Evolutionary conservation across 805 yeast genomes (phyloP).

Genomic region (Nakazawaea populi): DNA sequence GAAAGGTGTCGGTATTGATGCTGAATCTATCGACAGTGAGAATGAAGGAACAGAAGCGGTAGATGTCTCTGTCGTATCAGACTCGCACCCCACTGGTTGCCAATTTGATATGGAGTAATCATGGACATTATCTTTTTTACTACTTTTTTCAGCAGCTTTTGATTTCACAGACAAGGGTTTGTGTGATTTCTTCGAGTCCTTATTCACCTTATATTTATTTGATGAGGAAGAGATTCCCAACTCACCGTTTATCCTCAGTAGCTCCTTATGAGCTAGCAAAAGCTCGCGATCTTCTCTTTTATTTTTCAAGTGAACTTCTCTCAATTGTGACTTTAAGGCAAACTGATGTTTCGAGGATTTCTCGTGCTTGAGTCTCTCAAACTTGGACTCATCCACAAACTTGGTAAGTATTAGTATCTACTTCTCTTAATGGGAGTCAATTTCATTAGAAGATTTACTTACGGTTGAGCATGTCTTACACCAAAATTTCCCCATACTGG

Average conservation of each 20-base stretch:
- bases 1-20: not conserved
- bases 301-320: slow-evolving; percentile 5
- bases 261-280: not conserved
- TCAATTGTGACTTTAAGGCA: slow-evolving; percentile 4
- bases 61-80: not conserved
- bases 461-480: slow-evolving; percentile 7
- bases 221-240: not conserved
- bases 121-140: not conserved
- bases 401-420: not conserved
- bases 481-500: slow-evolving; percentile 8
- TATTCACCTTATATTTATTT: not conserved
- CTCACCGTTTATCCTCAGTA: slow-evolving; percentile 4
- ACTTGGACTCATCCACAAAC: slow-evolving; percentile 4
- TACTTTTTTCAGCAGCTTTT: not conserved
- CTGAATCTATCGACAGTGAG: not conserved
- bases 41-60: not conserved
- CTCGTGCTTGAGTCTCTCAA: slow-evolving; percentile 8
- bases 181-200: not conserved
- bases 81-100: not conserved
- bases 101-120: not conserved
- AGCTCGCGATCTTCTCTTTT: not conserved
- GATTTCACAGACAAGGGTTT: not conserved
- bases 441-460: not conserved
- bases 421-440: not conserved
- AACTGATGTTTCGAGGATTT: slow-evolving; percentile 7